Evolutionary conservation across 2,329 filamentous ascomycete species (phyloP).

Genomic region (Hypomyces rosellus): DNA sequence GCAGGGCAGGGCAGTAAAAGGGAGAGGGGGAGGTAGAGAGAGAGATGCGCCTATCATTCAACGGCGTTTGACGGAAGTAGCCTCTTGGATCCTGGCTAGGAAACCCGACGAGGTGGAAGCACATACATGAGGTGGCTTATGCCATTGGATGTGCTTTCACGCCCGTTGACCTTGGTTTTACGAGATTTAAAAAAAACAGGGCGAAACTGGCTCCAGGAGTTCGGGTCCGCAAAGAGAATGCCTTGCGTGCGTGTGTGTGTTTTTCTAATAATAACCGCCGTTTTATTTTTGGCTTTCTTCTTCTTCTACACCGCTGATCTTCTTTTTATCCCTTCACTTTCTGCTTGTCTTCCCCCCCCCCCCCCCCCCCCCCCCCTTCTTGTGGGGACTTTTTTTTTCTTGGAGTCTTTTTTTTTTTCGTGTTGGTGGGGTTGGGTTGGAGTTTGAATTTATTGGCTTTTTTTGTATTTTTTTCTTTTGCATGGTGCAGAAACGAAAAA

Average conservation of each 20-base stretch:
- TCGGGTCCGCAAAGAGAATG: background rate
- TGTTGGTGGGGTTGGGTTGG: too few relatives aligned
- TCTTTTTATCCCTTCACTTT: background rate
- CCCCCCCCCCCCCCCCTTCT: too few relatives aligned
- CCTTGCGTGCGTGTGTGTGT: background rate
- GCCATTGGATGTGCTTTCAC: background rate
- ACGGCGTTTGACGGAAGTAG: too few relatives aligned
- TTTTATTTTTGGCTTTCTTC: background rate
- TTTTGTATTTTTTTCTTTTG: too few relatives aligned
- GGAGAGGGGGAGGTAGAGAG: background rate
- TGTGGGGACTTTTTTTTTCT: too few relatives aligned
- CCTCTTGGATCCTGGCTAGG: too few relatives aligned
- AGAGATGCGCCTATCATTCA: background rate
- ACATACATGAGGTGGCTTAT: background rate
- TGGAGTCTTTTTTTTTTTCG: background rate
- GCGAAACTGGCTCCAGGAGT: background rate
- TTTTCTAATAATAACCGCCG: background rate
- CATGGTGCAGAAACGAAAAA: too few relatives aligned
- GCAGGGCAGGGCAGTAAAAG: background rate
- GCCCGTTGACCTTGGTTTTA: background rate
- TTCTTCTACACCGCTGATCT: background rate
- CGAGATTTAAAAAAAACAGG: background rate
- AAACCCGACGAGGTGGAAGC: background rate
- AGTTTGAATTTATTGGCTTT: too few relatives aligned
- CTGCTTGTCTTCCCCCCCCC: background rate